A percentile compares a stretch with the other conserved stretches of the same genome.
phyloP scores from a whole-genome alignment of 2,329 filamentous ascomycete species.

The Aspergillus udagawae region DNA sequence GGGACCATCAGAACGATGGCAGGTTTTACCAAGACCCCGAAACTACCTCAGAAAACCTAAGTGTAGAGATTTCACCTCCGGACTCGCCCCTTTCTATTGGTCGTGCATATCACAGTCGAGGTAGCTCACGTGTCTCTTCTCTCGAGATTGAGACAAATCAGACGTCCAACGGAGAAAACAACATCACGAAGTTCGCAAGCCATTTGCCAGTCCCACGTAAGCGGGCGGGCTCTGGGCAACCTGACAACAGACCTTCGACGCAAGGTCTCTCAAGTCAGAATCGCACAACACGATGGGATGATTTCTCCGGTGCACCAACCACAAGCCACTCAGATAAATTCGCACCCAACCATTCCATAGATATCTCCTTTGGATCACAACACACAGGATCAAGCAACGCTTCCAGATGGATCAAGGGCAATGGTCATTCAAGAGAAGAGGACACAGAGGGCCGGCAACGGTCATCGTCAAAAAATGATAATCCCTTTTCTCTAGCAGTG shows the following conservation, averaged over 20 bases:
- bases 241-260: conserved; percentile 6
- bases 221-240: conserved; percentile 10
- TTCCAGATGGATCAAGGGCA: conserved; percentile 33
- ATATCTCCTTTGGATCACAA: conserved; percentile 21
- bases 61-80: conserved; percentile 47
- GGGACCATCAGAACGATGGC: conserved; percentile 6
- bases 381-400: conserved; percentile 23
- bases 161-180: conserved; percentile 13
- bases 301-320: conserved; percentile 63
- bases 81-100: conserved; percentile 36
- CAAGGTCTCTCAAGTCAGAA: conserved; percentile 15
- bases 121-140: conserved; percentile 37
- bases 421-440: conserved; percentile 35
- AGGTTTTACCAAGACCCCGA: conserved; percentile 1
- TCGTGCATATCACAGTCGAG: conserved; percentile 21
- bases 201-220: conserved; percentile 26
- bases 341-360: conserved; percentile 54
- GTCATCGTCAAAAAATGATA: conserved; percentile 37
- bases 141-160: conserved; percentile 28
- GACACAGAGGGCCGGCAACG: conserved; percentile 28
- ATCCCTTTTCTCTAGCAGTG: conserved; percentile 39
- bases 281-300: conserved; percentile 53
- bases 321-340: conserved; percentile 53
- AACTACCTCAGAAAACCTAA: not conserved
- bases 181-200: conserved; percentile 22